Evolutionary conservation across 2,329 filamentous ascomycete species (phyloP).

Genomic region (Diaporthe sp.): DNA sequence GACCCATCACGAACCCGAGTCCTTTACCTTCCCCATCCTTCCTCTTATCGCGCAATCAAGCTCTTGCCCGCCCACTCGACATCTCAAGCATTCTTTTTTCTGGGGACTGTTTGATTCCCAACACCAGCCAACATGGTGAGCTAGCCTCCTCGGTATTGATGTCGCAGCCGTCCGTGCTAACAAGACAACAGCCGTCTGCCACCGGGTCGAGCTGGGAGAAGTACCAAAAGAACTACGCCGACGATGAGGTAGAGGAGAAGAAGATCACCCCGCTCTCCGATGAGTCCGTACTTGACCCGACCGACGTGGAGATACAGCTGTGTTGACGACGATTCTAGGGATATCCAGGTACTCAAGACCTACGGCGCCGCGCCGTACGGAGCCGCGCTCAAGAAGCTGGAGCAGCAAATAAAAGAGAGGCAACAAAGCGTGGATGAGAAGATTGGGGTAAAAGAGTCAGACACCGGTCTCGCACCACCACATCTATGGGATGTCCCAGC

Average conservation of each 20-base stretch:
- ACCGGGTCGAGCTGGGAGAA: constrained; percentile 98
- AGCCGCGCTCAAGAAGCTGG: constrained; percentile 93
- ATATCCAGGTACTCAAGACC: constrained; percentile 99
- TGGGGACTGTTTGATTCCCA: constrained; percentile 35
- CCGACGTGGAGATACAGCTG: constrained; percentile 20
- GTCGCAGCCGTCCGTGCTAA: constrained; percentile 47
- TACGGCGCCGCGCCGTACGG: constrained; percentile 98
- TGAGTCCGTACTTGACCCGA: constrained; percentile 66
- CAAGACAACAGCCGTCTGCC: constrained; percentile 84
- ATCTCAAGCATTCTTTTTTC: constrained; percentile 3
- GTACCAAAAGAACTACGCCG: constrained; percentile 96
- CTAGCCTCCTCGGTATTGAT: constrained; percentile 24
- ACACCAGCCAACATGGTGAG: constrained; percentile 59
- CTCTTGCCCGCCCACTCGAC: constrained; percentile 49
- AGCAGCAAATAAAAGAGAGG: constrained; percentile 99
- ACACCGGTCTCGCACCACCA: constrained; percentile 96
- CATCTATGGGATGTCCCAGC: constrained; percentile 99
- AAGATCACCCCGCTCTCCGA: constrained; percentile 98
- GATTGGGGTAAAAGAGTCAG: constrained; percentile 96
- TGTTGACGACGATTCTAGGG: constrained; percentile 66
- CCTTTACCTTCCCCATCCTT: constrained; percentile 38
- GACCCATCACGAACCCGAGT: constrained; percentile 13
- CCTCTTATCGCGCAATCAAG: constrained; percentile 41
- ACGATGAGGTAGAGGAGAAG: constrained; percentile 98
- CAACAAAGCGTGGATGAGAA: constrained; percentile 99